Conservation (phyloP, 2,329 filamentous ascomycete genomes). For the Dryadomyces quercus-mongolicae region DNA sequence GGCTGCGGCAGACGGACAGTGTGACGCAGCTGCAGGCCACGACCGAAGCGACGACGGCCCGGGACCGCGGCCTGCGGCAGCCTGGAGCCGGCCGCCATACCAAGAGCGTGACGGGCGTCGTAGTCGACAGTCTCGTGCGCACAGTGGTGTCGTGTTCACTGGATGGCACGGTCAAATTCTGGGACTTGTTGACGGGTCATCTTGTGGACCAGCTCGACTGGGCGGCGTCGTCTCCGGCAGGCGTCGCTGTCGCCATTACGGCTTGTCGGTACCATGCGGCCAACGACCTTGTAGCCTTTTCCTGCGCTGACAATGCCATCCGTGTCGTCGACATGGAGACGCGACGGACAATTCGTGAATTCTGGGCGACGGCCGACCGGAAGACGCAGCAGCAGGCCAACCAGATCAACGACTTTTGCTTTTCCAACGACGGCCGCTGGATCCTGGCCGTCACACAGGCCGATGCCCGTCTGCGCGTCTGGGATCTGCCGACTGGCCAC, state of each 20-base stretch:
- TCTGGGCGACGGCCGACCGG: constrained; percentile 48
- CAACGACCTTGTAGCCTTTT: constrained; percentile 77
- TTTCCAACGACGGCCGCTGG: constrained; percentile 91
- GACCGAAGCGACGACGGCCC: constrained; percentile 15
- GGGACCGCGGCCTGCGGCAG: constrained; percentile 21
- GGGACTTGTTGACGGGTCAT: constrained; percentile 81
- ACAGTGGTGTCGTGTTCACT: constrained; percentile 74
- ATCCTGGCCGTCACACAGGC: constrained; percentile 79
- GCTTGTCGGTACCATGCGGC: constrained; percentile 69
- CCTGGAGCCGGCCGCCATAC: constrained; percentile 60
- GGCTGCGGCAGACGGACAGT: constrained; percentile 42
- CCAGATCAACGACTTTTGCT: constrained; percentile 65
- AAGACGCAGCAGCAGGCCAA: neutral
- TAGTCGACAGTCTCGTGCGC: constrained; percentile 82
- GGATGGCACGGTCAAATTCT: constrained; percentile 94
- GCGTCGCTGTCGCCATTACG: constrained; percentile 57
- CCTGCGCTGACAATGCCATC: constrained; percentile 80
- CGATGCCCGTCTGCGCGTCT: constrained; percentile 69
- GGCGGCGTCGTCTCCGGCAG: constrained; percentile 29
- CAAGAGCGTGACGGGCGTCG: constrained; percentile 70
- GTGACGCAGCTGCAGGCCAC: constrained; percentile 40
- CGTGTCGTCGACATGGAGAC: constrained; percentile 85
- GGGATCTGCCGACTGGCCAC: constrained; percentile 93
- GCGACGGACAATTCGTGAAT: constrained; percentile 79
- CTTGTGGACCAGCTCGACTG: constrained; percentile 74